Evolutionary conservation across 768 basidiomycete species (phyloP), one percentile per base, ranked within the genome.

Genomic region (Ramaria sp.): DNA sequence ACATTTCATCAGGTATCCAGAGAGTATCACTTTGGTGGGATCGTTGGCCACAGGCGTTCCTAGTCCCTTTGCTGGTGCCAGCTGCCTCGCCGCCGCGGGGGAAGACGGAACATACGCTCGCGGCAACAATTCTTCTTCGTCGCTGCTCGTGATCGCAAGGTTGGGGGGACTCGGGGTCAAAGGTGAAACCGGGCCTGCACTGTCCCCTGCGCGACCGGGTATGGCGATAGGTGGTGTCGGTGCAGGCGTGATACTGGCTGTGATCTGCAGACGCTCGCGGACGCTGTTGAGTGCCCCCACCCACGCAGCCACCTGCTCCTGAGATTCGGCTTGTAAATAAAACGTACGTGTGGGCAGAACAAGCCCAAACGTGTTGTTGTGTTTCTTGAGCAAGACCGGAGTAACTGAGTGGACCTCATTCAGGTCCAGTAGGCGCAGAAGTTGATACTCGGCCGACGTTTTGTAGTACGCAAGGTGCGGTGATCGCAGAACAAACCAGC

Each of bases 391-490:
- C 55, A 81, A 72, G 50, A 97, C 87, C 48, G 77, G 81, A 1
- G 88, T 88, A 71, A 88, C 92, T 9, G 91, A 85, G 65, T 97
- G 94, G 25, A 98, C 81, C 43, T 94, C 88, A 22, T 78, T 73
- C 18, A 98, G 77, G 60, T 93, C 88, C 56, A 97, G 79, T 13
- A 96, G 79, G 18, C 87, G 83, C 25, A 92, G 82, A 3, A 97
- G 79, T 67, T 94, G 78, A 71, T 98, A 98, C 69, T 99, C 95
- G 55, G 88, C 87, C 30, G 87, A 83, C 47, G 80, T 91, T 74
- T 98, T 97, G 80, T 98, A 98, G 69, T 95, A 97, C 3, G 92
- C 92, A 48, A 99, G 72, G 67, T 96, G 91, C 2, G 86, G 87
- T 0, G 90, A 81, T 16, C 95, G 81, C 56, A 99, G 71, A 1